Evolutionary conservation across 768 basidiomycete species (phyloP), one percentile per base, ranked within the genome.

Genomic region (Phlebiopsis gigantea): DNA sequence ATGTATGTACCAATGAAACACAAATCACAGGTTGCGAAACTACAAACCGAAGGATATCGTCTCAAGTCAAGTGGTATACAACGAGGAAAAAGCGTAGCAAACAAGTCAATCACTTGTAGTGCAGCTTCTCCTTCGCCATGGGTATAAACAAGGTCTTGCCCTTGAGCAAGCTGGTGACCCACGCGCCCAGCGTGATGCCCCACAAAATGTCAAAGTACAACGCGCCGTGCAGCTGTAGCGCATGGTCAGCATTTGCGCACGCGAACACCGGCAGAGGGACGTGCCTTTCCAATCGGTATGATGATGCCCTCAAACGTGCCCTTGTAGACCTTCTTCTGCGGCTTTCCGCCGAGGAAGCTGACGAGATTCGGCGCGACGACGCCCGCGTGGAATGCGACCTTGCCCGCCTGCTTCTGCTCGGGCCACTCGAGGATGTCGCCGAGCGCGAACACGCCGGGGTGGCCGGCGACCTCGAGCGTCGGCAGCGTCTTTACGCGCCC

Each of bases 351-450:
- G 29, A 85, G 68, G 50, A 79, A 63, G 29, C 69, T 67, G 0
- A 81, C 30, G 17, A 85, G 66, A 56, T 89, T 88, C 26, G 73
- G 68, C 1, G 71, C 72, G 39, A 82, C 71, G 41, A 86, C 57
- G 1, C 62, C 49, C 4, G 64, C 67, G 52, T 88, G 87, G 7
- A 61, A 63, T 1, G 46, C 22, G 0, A 71, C 72, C 65, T 87
- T 87, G 15, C 69, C 73, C 0, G 69, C 69, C 63, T 79, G 83
- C 62, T 87, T 87, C 67, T 87, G 80, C 66, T 87, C 87, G 0
- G 69, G 55, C 73, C 78, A 82, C 34, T 84, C 81, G 57, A 84
- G 79, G 55, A 83, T 75, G 62, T 90, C 87, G 1, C 87, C 87
- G 1, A 71, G 74, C 0, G 87, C 88, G 56, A 84, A 88, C 12